Conservation (phyloP, 2,329 filamentous ascomycete species). For the Xylariaceae sp. region DNA sequence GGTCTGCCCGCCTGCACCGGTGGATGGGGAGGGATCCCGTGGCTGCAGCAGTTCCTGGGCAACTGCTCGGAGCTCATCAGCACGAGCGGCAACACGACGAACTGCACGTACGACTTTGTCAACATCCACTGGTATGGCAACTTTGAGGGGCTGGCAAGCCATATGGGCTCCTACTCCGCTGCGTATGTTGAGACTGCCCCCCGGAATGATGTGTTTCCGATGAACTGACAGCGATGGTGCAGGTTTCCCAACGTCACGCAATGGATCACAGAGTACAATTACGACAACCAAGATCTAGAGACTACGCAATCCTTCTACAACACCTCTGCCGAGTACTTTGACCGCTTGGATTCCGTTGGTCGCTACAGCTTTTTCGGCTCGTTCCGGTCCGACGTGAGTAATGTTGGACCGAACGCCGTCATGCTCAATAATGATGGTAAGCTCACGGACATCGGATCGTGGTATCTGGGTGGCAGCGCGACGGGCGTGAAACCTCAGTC, state of each 20-base stretch:
- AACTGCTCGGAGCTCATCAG: slow-evolving; percentile 60
- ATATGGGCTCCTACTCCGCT: slow-evolving; percentile 56
- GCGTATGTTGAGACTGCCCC: slow-evolving; percentile 23
- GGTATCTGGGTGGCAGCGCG: slow-evolving; percentile 62
- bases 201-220: too few relatives aligned
- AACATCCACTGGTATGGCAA: slow-evolving; percentile 66
- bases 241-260: slow-evolving; percentile 59
- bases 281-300: slow-evolving; percentile 49
- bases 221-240: not conserved
- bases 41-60: slow-evolving; percentile 62
- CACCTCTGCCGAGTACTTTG: slow-evolving; percentile 60
- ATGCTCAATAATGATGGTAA: slow-evolving; percentile 65
- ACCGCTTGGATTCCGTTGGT: slow-evolving; percentile 56
- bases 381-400: slow-evolving; percentile 65
- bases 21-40: slow-evolving; percentile 53
- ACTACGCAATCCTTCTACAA: slow-evolving; percentile 66
- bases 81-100: slow-evolving; percentile 32
- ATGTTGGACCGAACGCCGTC: slow-evolving; percentile 68
- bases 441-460: slow-evolving; percentile 70
- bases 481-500: slow-evolving; percentile 40
- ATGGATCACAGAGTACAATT: slow-evolving; percentile 78
- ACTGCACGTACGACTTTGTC: slow-evolving; percentile 61
- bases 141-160: slow-evolving; percentile 63
- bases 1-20: slow-evolving; percentile 70
- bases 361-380: slow-evolving; percentile 74